Evolutionary conservation across 2,329 filamentous ascomycete species (phyloP).

Genomic region (Apiospora malaysiana): DNA sequence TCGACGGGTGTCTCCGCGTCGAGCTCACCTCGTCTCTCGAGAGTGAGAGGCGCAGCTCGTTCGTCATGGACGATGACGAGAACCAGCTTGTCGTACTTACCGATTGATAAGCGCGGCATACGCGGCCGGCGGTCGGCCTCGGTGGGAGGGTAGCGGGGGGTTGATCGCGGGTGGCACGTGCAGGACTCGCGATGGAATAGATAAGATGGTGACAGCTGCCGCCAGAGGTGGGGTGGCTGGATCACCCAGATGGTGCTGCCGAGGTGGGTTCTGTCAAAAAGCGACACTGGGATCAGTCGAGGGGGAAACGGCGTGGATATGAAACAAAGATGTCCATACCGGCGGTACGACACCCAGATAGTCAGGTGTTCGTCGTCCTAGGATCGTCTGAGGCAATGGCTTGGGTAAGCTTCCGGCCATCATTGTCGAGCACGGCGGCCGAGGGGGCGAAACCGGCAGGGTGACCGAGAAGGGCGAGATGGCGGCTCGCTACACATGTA

Average conservation of each 20-base stretch:
- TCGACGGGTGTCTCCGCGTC: conserved; percentile 17
- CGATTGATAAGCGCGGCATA: background rate
- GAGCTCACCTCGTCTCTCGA: conserved; percentile 5
- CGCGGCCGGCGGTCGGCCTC: background rate
- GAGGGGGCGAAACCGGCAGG: conserved; percentile 22
- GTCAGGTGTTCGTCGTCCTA: background rate
- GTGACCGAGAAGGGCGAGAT: conserved; percentile 24
- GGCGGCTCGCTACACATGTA: conserved; percentile 24
- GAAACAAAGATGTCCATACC: conserved; percentile 12
- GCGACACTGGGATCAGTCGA: background rate
- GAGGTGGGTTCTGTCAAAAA: conserved; percentile 14
- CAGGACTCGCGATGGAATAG: background rate
- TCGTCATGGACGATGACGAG: background rate
- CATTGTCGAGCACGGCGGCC: conserved; percentile 21
- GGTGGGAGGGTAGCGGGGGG: conserved; percentile 17
- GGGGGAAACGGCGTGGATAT: background rate
- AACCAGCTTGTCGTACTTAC: background rate
- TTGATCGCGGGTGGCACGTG: background rate
- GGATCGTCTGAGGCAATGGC: background rate
- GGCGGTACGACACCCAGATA: too few species aligned
- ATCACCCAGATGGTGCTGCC: conserved; percentile 21
- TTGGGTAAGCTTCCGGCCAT: background rate
- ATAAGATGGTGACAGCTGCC: conserved; percentile 17
- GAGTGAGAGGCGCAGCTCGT: background rate
- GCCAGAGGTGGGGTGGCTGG: conserved; percentile 24